These are phyloP conservation scores for Colletotrichum lupini DNA, from an alignment of 2,329 filamentous ascomycete genomes.

Conservation along the genomic window DNA sequence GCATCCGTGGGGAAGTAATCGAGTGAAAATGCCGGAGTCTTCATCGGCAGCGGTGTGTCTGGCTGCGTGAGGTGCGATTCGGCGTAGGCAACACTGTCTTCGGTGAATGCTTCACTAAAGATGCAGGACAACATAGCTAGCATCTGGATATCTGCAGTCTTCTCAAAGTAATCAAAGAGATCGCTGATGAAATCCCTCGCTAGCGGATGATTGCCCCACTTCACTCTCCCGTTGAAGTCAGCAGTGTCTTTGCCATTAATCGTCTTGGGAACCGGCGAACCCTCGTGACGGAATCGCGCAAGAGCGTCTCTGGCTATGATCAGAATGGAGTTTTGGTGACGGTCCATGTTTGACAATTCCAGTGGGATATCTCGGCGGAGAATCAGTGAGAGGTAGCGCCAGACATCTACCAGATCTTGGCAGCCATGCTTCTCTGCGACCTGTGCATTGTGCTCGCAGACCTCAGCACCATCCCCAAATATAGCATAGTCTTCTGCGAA, in stretches of 20 bases:
- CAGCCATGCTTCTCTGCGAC: slow-evolving; percentile 79
- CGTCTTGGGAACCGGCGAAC: slow-evolving; percentile 28
- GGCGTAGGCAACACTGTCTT: slow-evolving; percentile 67
- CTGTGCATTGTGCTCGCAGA: slow-evolving; percentile 85
- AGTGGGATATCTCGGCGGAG: slow-evolving; percentile 81
- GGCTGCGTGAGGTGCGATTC: slow-evolving; percentile 67
- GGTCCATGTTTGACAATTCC: slow-evolving; percentile 67
- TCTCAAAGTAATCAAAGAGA: slow-evolving; percentile 73
- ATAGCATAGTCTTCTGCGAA: slow-evolving; percentile 85
- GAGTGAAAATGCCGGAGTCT: slow-evolving; percentile 73
- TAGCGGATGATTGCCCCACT: slow-evolving; percentile 75
- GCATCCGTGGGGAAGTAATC: slow-evolving; percentile 73
- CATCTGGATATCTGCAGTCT: slow-evolving; percentile 74
- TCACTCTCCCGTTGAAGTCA: slow-evolving; percentile 67
- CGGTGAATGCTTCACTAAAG: slow-evolving; percentile 69
- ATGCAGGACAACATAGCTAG: slow-evolving; percentile 78
- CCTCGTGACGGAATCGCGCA: slow-evolving; percentile 48
- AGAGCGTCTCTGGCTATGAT: slow-evolving; percentile 75
- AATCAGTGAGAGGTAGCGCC: slow-evolving; percentile 83
- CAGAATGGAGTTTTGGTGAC: slow-evolving; percentile 69
- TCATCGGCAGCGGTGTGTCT: slow-evolving; percentile 72
- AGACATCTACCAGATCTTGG: slow-evolving; percentile 81
- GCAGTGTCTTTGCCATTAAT: slow-evolving; percentile 34
- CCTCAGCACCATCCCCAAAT: slow-evolving; percentile 82
- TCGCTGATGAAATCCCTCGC: slow-evolving; percentile 70